Conservation (phyloP, 2,329 filamentous ascomycete species). For the Fusarium austroafricanum region DNA sequence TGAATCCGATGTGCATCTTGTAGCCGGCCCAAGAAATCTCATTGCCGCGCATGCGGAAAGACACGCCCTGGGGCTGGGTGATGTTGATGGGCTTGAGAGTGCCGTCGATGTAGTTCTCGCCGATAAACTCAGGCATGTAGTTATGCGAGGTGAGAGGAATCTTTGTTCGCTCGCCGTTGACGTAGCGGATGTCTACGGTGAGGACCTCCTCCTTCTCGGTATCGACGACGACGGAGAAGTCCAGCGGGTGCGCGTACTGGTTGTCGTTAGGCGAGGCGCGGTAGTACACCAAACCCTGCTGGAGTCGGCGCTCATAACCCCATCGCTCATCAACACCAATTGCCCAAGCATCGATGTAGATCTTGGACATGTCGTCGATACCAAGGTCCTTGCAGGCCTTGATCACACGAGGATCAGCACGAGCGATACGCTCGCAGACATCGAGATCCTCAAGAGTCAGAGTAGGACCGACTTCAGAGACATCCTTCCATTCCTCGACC, state of each 20-base stretch:
- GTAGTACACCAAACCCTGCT: constrained; percentile 87
- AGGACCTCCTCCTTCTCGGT: constrained; percentile 63
- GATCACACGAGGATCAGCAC: constrained; percentile 78
- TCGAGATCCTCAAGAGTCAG: constrained; percentile 85
- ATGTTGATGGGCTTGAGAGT: constrained; percentile 55
- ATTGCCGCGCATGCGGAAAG: constrained; percentile 60
- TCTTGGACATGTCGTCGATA: constrained; percentile 84
- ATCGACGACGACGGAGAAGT: constrained; percentile 58
- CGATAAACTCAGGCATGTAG: constrained; percentile 53
- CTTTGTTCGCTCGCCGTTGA: constrained; percentile 62
- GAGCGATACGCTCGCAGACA: constrained; percentile 74
- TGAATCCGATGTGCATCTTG: constrained; percentile 78
- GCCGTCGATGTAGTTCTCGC: constrained; percentile 51
- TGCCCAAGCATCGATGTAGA: constrained; percentile 87
- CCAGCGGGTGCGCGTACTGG: constrained; percentile 68
- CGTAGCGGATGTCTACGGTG: constrained; percentile 55
- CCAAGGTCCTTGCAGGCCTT: constrained; percentile 80
- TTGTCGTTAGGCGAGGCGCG: constrained; percentile 77
- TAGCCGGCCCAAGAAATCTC: constrained; percentile 71
- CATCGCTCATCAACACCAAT: constrained; percentile 86
- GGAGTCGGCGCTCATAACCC: constrained; percentile 75
- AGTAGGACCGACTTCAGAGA: constrained; percentile 60
- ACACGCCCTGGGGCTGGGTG: constrained; percentile 56
- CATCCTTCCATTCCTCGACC: constrained; percentile 60
- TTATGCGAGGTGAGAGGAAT: constrained; percentile 54